These are phyloP conservation scores for Arthromyces matolae DNA, from an alignment of 768 basidiomycete genomes.

Conservation along the genomic window DNA sequence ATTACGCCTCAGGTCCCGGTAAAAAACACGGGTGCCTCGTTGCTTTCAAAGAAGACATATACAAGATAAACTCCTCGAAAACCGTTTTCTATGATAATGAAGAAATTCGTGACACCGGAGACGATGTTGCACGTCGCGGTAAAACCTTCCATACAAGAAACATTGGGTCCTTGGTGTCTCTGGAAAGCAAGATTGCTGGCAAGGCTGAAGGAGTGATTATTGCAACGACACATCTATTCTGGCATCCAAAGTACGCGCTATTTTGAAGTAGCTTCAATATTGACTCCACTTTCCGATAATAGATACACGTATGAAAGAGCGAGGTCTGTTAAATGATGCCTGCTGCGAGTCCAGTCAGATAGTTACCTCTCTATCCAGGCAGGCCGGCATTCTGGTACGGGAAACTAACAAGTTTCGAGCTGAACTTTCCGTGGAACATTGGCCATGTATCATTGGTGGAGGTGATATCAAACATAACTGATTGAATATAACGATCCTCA, in stretches of 20 bases:
- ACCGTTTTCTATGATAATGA: constrained; percentile 70
- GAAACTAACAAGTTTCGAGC: constrained; percentile 56
- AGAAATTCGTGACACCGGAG: constrained; percentile 39
- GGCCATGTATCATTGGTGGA: constrained; percentile 84
- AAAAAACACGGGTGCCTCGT: constrained; percentile 90
- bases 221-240: constrained; percentile 91
- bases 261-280: no score
- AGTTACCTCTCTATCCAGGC: constrained; percentile 59
- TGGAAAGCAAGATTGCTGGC: constrained; percentile 40
- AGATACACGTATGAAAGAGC: constrained; percentile 83
- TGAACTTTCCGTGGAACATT: constrained; percentile 39
- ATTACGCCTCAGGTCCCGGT: constrained; percentile 62
- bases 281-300: not conserved
- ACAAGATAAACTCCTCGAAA: constrained; percentile 41
- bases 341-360: no score
- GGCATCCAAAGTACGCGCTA: constrained; percentile 79
- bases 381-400: constrained; percentile 70
- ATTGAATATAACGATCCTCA: no score
- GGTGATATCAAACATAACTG: constrained; percentile 56
- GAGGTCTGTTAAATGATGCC: constrained; percentile 39
- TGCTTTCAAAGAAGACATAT: constrained; percentile 57
- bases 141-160: constrained; percentile 73
- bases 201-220: constrained; percentile 58
- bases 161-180: constrained; percentile 70
- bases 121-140: constrained; percentile 40